phyloP scores from a whole-genome alignment of 192 early-diverging fungal species.

The Coemansia sp. region DNA sequence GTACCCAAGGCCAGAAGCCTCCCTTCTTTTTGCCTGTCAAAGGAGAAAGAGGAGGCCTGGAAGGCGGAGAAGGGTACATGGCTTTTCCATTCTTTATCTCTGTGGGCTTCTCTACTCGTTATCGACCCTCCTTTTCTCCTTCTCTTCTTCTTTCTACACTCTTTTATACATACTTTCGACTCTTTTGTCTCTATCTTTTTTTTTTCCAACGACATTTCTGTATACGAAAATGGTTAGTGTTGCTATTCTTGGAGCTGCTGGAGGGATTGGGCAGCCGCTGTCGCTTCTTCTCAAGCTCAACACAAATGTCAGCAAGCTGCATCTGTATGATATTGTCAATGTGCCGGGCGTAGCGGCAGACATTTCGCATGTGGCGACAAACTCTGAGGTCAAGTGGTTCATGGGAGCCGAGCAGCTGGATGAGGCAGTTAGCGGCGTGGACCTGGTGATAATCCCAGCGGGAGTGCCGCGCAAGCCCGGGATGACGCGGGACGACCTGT shows the following conservation, averaged over 20 bases:
- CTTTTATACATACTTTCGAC: neutral
- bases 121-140: neutral
- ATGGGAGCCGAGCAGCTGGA: slow-evolving; percentile 66
- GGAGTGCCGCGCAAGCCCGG: slow-evolving; percentile 98
- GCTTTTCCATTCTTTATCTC: slow-evolving; percentile 6
- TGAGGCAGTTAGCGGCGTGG: slow-evolving; percentile 65
- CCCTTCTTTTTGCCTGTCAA: neutral
- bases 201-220: neutral
- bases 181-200: neutral
- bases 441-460: slow-evolving; percentile 88
- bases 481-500: slow-evolving; percentile 98
- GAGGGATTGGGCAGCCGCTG: slow-evolving; percentile 97
- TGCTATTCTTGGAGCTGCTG: slow-evolving; percentile 72
- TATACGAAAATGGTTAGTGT: slow-evolving; percentile 58
- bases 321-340: slow-evolving; percentile 97
- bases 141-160: neutral
- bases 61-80: neutral
- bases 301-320: slow-evolving; percentile 77
- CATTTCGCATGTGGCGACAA: slow-evolving; percentile 87
- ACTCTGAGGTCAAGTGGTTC: slow-evolving; percentile 71
- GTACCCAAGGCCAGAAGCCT: neutral
- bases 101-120: neutral
- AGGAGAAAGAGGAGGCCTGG: neutral
- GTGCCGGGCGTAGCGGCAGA: slow-evolving; percentile 96
- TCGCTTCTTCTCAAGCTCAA: slow-evolving; percentile 93